Evolutionary conservation across 495 filamentous ascomycete genomes (phyloP).

Genomic region (Talaromyces liani): DNA sequence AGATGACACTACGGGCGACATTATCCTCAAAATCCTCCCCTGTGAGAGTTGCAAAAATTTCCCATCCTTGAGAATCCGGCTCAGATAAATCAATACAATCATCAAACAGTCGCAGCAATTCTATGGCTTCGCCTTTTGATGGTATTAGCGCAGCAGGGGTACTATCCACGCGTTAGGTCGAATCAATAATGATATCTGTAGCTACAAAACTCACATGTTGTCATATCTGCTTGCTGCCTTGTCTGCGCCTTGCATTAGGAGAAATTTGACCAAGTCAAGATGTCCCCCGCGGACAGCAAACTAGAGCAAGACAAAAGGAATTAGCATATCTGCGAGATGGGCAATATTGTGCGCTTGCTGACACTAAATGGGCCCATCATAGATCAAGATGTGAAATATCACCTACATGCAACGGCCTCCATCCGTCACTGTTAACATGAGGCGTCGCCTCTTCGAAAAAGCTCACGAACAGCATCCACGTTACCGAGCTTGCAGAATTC

Average conservation of each 20-base stretch:
- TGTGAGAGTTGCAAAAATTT: neutral
- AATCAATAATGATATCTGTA: neutral
- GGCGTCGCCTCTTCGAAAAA: neutral
- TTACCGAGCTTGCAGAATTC: slow-evolving; percentile 3
- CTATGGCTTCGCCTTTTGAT: neutral
- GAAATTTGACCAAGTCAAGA: slow-evolving; percentile 3
- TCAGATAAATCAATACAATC: slow-evolving; percentile 7
- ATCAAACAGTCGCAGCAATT: slow-evolving; percentile 3
- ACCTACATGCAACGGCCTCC: slow-evolving; percentile 1
- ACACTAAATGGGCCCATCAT: neutral
- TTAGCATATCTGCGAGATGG: neutral
- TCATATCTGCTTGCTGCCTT: neutral
- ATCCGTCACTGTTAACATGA: neutral
- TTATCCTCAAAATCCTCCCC: neutral
- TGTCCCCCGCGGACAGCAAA: neutral
- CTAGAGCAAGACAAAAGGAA: neutral
- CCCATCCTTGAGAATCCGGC: neutral
- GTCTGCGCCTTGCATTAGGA: slow-evolving; percentile 5
- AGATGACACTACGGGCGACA: neutral
- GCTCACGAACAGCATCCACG: neutral
- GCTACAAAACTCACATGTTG: neutral
- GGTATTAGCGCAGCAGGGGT: neutral
- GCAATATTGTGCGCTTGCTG: neutral
- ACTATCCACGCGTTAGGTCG: neutral
- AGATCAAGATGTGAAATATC: neutral